Conservation (phyloP, 176 grass and related monocot genomes). For the Coix lacrymajobi region DNA sequence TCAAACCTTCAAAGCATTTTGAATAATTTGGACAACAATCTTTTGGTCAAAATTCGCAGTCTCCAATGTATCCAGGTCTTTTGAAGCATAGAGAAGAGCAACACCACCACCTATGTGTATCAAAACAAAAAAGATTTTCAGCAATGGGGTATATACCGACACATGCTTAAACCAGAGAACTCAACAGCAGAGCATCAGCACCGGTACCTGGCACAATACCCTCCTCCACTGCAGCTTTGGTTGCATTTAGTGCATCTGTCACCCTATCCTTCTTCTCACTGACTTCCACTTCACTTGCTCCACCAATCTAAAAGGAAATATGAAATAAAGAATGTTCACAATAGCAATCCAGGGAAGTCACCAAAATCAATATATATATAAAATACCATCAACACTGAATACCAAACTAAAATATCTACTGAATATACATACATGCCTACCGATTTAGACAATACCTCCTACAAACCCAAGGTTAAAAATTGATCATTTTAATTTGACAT, state of each 20-base stretch:
- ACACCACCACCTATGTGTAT: constrained; percentile 65
- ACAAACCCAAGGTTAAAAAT: not conserved
- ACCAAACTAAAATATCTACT: not conserved
- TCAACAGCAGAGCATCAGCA: not conserved
- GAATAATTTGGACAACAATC: constrained; percentile 97
- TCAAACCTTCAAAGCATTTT: constrained; percentile 81
- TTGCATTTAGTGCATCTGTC: constrained; percentile 89
- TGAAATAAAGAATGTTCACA: not conserved
- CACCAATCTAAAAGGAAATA: constrained; percentile 72
- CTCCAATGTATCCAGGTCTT: constrained; percentile 70
- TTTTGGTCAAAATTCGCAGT: constrained; percentile 95
- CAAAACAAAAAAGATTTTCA: constrained; percentile 5
- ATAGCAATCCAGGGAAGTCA: not conserved
- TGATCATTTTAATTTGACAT: not conserved
- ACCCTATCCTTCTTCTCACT: constrained; percentile 95
- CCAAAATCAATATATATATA: not conserved
- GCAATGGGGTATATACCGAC: not conserved
- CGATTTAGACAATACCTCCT: not conserved
- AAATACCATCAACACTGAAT: not conserved
- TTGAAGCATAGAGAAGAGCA: constrained; percentile 97
- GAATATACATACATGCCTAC: not conserved
- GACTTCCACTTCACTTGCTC: constrained; percentile 91
- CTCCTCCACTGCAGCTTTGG: constrained; percentile 97
- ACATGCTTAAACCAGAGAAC: not conserved
- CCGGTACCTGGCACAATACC: constrained; percentile 83